A percentile compares a stretch with the other conserved stretches of the same genome.
These are phyloP conservation scores for Trichoderma koningiopsis DNA, from an alignment of 2,329 filamentous ascomycete genomes.

Conservation along the genomic window DNA sequence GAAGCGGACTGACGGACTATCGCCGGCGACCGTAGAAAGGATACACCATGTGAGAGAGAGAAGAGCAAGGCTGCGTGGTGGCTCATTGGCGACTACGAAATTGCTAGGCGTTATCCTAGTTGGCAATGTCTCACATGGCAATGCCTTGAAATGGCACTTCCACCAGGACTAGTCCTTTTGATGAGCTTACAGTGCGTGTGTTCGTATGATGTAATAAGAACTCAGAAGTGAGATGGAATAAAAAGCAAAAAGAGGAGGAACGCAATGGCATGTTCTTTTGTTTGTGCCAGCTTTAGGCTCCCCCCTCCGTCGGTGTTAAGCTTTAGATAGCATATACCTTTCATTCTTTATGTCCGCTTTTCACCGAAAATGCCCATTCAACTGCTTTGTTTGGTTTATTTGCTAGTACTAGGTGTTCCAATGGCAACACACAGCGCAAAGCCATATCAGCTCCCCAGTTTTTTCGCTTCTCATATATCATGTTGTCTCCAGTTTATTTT, in stretches of 20 bases:
- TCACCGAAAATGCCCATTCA: background rate
- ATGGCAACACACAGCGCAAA: background rate
- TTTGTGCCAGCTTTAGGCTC: background rate
- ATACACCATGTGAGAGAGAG: background rate
- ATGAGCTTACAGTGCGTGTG: background rate
- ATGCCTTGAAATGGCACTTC: background rate
- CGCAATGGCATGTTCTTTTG: background rate
- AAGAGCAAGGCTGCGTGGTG: background rate
- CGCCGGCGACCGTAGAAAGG: background rate
- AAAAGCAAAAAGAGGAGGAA: background rate
- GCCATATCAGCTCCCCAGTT: background rate
- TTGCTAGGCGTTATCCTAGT: background rate
- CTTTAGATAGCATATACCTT: background rate
- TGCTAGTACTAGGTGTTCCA: too few relatives aligned
- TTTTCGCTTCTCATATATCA: background rate
- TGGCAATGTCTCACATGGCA: background rate
- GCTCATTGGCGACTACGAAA: background rate
- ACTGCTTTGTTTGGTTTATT: background rate
- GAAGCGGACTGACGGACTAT: background rate
- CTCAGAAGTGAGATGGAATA: background rate
- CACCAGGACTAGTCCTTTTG: background rate
- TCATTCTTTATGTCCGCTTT: background rate
- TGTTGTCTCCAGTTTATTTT: background rate
- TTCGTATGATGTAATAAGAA: background rate
- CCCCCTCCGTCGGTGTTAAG: background rate